Evolutionary conservation across 768 basidiomycete genomes (phyloP), one percentile per base, ranked within the genome.

Genomic region (Scleroderma citrinum): DNA sequence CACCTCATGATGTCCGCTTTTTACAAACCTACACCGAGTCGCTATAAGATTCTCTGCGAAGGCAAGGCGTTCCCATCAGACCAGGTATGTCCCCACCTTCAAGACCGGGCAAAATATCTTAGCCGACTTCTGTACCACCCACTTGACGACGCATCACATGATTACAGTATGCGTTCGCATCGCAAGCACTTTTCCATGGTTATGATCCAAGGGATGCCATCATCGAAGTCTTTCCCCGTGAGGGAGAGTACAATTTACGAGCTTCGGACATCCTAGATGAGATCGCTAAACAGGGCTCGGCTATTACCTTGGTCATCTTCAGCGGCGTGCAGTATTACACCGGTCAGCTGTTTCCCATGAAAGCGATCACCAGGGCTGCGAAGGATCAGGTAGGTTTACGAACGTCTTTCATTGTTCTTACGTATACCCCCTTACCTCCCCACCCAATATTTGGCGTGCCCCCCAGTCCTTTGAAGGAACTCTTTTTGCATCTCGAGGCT

Each of bases 251-350:
- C 65, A 81, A 74, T 20, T 80, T 99, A 51, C 81, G 92, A 56
- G 87, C 88, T 59, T 81, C 88, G 60, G 96, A 99, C 67, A 94
- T 98, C 59, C 70, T 97, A 31, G 74, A 78, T 48, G 70, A 71
- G 41, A 83, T 99, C 58, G 76, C 79, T 44, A 74, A 78, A 54
- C 78, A 93, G 63, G 90, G 89, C 14, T 57, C 76, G 44, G 76
- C 75, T 39, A 92, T 97, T 56, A 89, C 96, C 26, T 76, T 99
- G 35, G 92, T 98, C 50, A 78, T 97, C 51, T 87, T 99, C 62
- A 85, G 87, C 48, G 92, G 95, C 2, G 83, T 98, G 30, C 95
- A 98, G 67, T 99, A 93, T 71, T 99, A 97, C 71, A 95, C 92
- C 20, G 96, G 94, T 13, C 94, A 99, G 67, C 82, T 75, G 69